Conservation (phyloP, 2,329 filamentous ascomycete species). For the Scedosporium minutisporum region DNA sequence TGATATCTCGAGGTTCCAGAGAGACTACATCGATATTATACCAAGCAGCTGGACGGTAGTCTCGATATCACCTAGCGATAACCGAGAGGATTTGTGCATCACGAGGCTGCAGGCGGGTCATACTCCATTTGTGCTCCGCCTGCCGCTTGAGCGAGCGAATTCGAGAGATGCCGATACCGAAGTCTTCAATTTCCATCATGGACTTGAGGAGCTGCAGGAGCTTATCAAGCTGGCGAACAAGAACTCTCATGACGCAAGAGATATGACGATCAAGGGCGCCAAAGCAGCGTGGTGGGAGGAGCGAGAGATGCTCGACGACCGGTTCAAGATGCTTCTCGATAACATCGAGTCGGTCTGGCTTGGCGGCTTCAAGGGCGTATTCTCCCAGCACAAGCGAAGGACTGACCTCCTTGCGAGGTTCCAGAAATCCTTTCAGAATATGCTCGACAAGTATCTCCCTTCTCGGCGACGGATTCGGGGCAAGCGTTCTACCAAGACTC, state of each 20-base stretch:
- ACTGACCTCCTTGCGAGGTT: conserved; percentile 63
- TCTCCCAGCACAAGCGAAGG: conserved; percentile 61
- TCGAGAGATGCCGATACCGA: conserved; percentile 70
- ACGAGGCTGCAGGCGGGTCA: conserved; percentile 71
- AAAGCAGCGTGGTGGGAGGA: conserved; percentile 85
- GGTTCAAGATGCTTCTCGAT: conserved; percentile 66
- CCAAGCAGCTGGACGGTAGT: conserved; percentile 76
- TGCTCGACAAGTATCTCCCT: conserved; percentile 76
- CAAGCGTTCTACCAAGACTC: conserved; percentile 37
- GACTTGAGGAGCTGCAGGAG: conserved; percentile 67
- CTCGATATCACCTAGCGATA: conserved; percentile 75
- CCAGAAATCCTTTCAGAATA: conserved; percentile 64
- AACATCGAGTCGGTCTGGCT: conserved; percentile 93
- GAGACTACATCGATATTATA: conserved; percentile 76
- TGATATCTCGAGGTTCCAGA: conserved; percentile 58
- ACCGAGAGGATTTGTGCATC: conserved; percentile 74
- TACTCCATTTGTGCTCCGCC: conserved; percentile 73
- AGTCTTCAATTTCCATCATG: conserved; percentile 74
- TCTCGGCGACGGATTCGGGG: conserved; percentile 59
- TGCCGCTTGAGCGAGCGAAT: conserved; percentile 76
- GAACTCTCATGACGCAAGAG: conserved; percentile 64
- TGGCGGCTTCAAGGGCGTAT: conserved; percentile 89
- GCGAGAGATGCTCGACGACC: conserved; percentile 67
- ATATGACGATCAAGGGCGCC: conserved; percentile 63
- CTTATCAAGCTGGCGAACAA: conserved; percentile 76